A percentile compares a stretch with the other conserved stretches of the same genome.
Conservation (phyloP, 2,329 filamentous ascomycete genomes). For the Emericellopsis atlantica region DNA sequence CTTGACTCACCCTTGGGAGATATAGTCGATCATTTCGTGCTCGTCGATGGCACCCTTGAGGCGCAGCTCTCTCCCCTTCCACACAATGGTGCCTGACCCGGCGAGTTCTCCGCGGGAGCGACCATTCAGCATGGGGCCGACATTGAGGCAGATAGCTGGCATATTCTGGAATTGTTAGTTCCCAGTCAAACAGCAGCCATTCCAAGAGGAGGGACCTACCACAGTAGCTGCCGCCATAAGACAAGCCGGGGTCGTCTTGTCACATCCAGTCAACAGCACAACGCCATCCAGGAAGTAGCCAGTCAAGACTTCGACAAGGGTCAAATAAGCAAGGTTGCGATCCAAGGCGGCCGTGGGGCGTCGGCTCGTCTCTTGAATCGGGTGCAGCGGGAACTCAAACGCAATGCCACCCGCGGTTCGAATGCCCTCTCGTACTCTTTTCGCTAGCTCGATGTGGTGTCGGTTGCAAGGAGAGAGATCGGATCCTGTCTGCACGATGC, state of each 20-base stretch:
- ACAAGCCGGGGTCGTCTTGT: constrained; percentile 37
- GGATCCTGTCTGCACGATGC: constrained; percentile 37
- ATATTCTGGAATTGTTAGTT: constrained; percentile 20
- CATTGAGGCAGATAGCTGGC: constrained; percentile 36
- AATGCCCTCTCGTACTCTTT: constrained; percentile 36
- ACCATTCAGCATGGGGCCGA: constrained; percentile 39
- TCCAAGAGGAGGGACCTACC: background rate
- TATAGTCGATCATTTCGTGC: constrained; percentile 30
- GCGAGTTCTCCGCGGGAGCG: constrained; percentile 25
- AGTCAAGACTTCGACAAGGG: constrained; percentile 32
- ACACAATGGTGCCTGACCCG: constrained; percentile 31
- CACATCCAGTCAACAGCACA: constrained; percentile 36
- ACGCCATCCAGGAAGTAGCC: constrained; percentile 36
- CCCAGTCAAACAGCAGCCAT: background rate
- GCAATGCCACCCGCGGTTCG: constrained; percentile 32
- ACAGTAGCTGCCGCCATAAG: constrained; percentile 39
- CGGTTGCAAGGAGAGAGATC: constrained; percentile 37
- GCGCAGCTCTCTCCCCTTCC: constrained; percentile 33
- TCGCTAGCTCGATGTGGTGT: constrained; percentile 33
- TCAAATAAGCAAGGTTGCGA: constrained; percentile 33
- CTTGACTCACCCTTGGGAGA: constrained; percentile 9
- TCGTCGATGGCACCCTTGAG: constrained; percentile 30
- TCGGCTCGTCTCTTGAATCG: constrained; percentile 34
- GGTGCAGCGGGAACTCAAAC: constrained; percentile 38
- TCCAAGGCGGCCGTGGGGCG: constrained; percentile 35